phyloP scores from a whole-genome alignment of 2,329 filamentous ascomycete genomes.

The Neofusicoccum ribis region DNA sequence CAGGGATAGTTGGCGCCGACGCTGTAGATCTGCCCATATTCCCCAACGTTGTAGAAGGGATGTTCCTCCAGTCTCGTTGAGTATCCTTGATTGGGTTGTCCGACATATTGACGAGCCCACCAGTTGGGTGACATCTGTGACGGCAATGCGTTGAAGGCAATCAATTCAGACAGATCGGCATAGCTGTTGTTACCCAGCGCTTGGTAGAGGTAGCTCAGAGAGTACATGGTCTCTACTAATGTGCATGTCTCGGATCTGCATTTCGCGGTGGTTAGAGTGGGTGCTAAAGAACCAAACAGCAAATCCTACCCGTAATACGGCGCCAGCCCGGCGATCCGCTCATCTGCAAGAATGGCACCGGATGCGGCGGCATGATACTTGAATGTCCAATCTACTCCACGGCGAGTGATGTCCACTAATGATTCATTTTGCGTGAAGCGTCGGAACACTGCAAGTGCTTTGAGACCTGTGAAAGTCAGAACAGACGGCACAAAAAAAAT shows the following conservation, averaged over 20 bases:
- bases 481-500: no score
- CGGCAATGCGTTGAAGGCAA: constrained; percentile 58
- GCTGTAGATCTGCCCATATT: constrained; percentile 50
- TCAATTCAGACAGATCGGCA: constrained; percentile 54
- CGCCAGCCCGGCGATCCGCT: constrained; percentile 47
- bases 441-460: constrained; percentile 47
- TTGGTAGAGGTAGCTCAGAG: constrained; percentile 53
- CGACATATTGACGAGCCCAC: constrained; percentile 60
- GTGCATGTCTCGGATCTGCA: constrained; percentile 52
- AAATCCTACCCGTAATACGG: constrained; percentile 36
- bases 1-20: constrained; percentile 55
- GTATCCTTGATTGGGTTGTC: constrained; percentile 56
- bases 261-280: not conserved
- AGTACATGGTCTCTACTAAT: constrained; percentile 55
- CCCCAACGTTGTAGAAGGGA: constrained; percentile 53
- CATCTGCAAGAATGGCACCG: constrained; percentile 53
- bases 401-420: constrained; percentile 41
- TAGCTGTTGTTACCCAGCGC: constrained; percentile 48
- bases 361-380: constrained; percentile 50
- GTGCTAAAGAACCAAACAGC: not conserved
- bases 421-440: constrained; percentile 48
- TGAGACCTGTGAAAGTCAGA: constrained; percentile 41
- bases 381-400: constrained; percentile 51
- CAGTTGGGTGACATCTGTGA: constrained; percentile 53
- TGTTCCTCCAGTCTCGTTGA: constrained; percentile 42